Evolutionary conservation across 129 eudicot species (phyloP).

Genomic region (Lactuca saligna): DNA sequence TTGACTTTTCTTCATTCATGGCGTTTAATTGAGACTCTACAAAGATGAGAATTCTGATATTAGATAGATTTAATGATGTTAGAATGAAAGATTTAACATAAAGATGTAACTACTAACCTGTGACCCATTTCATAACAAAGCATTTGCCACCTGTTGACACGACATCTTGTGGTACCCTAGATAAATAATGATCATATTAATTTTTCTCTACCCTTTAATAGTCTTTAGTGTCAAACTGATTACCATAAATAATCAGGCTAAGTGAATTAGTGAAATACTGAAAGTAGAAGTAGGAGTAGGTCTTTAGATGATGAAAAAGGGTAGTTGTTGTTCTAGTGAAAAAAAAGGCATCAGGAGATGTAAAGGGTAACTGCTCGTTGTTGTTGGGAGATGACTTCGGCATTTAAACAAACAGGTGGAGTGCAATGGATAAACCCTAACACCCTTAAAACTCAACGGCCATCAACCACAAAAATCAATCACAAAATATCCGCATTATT

Average conservation of each 20-base stretch:
- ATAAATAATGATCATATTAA: neutral
- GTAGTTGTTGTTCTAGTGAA: neutral
- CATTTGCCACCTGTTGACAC: conserved; percentile 91
- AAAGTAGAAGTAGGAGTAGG: neutral
- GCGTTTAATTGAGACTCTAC: conserved; percentile 65
- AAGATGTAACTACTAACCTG: conserved; percentile 43
- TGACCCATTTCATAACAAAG: conserved; percentile 73
- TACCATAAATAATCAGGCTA: neutral
- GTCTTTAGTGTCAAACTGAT: too few relatives aligned
- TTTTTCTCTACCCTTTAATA: too few relatives aligned
- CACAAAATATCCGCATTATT: neutral
- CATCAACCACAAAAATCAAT: neutral
- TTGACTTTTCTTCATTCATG: conserved; percentile 66
- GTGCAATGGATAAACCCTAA: conserved; percentile 4
- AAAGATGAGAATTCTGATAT: conserved; percentile 7
- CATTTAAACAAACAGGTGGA: conserved; percentile 22
- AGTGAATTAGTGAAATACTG: neutral
- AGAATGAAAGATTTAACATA: neutral
- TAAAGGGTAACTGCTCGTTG: neutral
- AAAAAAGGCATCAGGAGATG: neutral
- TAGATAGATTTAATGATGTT: conserved; percentile 1
- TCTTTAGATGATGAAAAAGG: neutral
- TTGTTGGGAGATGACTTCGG: neutral
- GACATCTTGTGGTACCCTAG: conserved; percentile 87
- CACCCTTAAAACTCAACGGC: neutral